Evolutionary conservation across 345 rosid species (phyloP), one percentile per base, ranked within the genome.

Genomic region (Gossypium bickii): DNA sequence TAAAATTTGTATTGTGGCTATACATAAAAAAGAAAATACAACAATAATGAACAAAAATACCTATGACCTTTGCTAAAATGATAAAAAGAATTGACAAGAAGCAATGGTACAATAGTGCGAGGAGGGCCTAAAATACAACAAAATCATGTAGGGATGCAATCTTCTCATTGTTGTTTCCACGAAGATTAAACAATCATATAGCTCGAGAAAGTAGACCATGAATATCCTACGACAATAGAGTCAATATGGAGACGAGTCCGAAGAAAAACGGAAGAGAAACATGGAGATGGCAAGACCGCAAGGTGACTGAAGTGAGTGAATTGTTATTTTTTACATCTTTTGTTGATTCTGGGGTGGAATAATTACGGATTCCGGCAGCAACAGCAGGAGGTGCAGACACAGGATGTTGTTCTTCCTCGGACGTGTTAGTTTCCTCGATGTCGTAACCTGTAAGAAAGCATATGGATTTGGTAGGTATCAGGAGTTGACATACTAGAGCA

Each of bases 351-450:
- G 88, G 56, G 11, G 78, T 76, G 25, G 82, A 76, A 67, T 74
- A 47, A 76, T 85, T 82, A 56, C 80, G 82, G 24, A 82, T 48
- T 78, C 89, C 97, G 0, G 86, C 92, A 22, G 87, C 97, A 74
- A 86, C 82, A 43, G 93, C 90, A 29, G 95, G 95, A 78, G 93
- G 82, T 17, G 84, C 90, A 7, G 77, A 41, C 55, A 85, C 75
- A 38, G 86, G 66, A 72, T 76, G 85, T 41, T 89, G 85, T 80
- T 84, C 74, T 34, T 71, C 72, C 10, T 74, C 83, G 38, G 79
- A 69, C 17, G 34, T 41, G 44, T 45, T 71, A 16, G 75, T 51
- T 72, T 87, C 86, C 79, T 88, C 93, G n/a, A 77, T 61, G 64
- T 89, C 90, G 53, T 88, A 90, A 80, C 97, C 98, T 92, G 87